phyloP scores from a whole-genome alignment of 1,284 basidiomycete species.

The Cryptococcus wingfieldii region DNA sequence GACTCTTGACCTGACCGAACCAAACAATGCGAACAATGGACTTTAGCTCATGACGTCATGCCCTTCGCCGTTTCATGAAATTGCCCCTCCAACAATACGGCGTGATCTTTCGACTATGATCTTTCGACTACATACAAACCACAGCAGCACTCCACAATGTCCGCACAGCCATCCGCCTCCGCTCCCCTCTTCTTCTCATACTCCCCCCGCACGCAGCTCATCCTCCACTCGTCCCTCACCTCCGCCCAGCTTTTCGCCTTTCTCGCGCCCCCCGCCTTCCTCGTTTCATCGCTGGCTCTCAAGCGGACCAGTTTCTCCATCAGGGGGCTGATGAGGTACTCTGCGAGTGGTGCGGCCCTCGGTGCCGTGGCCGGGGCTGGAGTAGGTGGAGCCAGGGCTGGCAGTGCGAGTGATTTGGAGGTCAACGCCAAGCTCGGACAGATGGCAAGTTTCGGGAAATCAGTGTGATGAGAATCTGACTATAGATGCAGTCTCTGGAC shows the following conservation, averaged over 20 bases:
- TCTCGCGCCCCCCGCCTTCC: constrained; percentile 39
- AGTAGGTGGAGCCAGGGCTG: constrained; percentile 24
- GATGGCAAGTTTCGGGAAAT: constrained; percentile 32
- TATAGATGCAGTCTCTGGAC: constrained; percentile 24
- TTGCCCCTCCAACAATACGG: too few species aligned
- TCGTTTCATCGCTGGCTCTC: constrained; percentile 26
- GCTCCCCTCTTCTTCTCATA: constrained; percentile 24
- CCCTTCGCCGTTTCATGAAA: too few species aligned
- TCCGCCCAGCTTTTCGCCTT: constrained; percentile 38
- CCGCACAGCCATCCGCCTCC: constrained; percentile 11
- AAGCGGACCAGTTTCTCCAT: constrained; percentile 34
- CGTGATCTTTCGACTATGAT: too few species aligned
- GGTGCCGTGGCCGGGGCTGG: constrained; percentile 26
- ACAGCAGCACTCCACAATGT: too few species aligned
- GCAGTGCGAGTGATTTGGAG: constrained; percentile 25
- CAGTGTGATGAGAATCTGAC: not conserved
- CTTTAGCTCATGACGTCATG: too few species aligned
- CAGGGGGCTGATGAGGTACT: constrained; percentile 23
- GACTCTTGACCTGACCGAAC: too few species aligned
- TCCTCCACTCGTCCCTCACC: constrained; percentile 32
- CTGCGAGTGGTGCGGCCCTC: constrained; percentile 15
- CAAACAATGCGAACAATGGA: too few species aligned
- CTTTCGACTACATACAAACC: too few species aligned
- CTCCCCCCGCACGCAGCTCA: constrained; percentile 28
- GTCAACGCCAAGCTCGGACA: constrained; percentile 28